Conservation (phyloP, 2,329 filamentous ascomycete genomes). For the Cordyceps sp. region DNA sequence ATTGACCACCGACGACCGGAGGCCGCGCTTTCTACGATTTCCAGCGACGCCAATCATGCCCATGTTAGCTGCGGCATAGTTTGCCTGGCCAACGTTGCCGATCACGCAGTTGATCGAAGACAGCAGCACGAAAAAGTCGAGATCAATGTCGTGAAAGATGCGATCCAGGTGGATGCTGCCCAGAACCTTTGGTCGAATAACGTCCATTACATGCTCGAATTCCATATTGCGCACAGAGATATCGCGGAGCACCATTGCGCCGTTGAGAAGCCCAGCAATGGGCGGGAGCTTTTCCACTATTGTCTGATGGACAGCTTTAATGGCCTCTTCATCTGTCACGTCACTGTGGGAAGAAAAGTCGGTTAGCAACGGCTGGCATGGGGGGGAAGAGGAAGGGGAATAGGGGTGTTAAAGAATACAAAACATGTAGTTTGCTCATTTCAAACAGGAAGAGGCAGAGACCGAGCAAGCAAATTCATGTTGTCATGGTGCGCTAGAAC, state of each 20-base stretch:
- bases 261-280: constrained; percentile 19
- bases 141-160: constrained; percentile 9
- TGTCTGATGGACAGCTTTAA: constrained; percentile 2
- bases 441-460: no score
- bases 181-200: constrained; percentile 16
- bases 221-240: constrained; percentile 8
- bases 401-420: no score
- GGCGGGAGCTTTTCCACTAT: constrained; percentile 14
- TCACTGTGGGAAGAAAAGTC: constrained; percentile 1
- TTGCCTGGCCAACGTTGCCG: constrained; percentile 19
- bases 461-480: no score
- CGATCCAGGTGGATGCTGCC: constrained; percentile 14
- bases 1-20: neutral
- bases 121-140: constrained; percentile 20
- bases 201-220: constrained; percentile 6
- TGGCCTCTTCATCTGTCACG: constrained; percentile 5
- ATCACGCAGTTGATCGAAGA: constrained; percentile 12
- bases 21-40: constrained; percentile 13
- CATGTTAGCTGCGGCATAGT: constrained; percentile 25
- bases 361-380: neutral
- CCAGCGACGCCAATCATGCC: constrained; percentile 21
- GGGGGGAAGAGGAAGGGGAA: constrained; percentile 1
- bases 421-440: no score
- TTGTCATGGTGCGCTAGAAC: no score
- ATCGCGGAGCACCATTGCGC: constrained; percentile 18